These are phyloP conservation scores for Selaginella moellendorffii DNA, from an alignment of 75 land plant genomes.

Conservation along the genomic window DNA sequence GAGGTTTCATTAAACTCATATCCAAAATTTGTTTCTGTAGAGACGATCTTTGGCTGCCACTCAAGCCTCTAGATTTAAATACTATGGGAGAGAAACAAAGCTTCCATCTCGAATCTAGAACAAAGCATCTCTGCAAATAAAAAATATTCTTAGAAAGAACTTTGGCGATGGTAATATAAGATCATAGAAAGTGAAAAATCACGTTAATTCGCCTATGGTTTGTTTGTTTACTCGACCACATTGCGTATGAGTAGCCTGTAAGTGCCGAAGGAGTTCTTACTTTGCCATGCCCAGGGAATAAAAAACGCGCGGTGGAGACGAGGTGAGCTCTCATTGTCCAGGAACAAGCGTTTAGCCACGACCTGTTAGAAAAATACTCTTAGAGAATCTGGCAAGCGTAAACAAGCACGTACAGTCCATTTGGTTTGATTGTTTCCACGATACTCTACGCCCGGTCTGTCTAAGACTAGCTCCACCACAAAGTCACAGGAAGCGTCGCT, in stretches of 20 bases:
- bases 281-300: constrained; percentile 72
- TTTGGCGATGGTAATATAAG: no score
- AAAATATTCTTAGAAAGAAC: no score
- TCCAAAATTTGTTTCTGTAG: no score
- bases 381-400: neutral
- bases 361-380: constrained; percentile 26
- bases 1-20: no score
- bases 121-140: no score
- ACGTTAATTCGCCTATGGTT: no score
- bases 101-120: no score
- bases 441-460: constrained; percentile 31
- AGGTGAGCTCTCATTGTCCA: constrained; percentile 83
- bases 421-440: constrained; percentile 51
- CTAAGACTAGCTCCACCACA: constrained; percentile 66
- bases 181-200: no score
- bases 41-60: no score
- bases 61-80: no score
- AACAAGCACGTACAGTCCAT: constrained; percentile 64
- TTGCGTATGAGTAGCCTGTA: constrained; percentile 49
- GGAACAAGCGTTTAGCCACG: constrained; percentile 46
- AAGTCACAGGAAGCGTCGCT: constrained; percentile 55
- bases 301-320: constrained; percentile 67
- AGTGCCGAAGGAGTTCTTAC: constrained; percentile 57
- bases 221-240: no score
- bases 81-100: no score